Base-by-base conservation (phyloP, 2,329 filamentous ascomycete genomes). In the Colletotrichum destructivum region DNA sequence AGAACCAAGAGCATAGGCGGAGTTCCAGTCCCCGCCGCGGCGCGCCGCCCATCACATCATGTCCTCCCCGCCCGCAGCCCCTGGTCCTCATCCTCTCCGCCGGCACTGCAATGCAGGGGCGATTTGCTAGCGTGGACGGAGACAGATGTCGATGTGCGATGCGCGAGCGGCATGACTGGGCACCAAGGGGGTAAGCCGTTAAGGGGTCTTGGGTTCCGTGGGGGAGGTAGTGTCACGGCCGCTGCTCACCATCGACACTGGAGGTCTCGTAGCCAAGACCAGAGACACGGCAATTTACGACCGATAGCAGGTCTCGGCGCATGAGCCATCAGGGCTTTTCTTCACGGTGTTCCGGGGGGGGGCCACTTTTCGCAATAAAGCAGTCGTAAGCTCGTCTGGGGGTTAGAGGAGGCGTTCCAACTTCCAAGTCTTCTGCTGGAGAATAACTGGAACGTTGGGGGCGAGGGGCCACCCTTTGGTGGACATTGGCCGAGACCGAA, bases 281-380 rank as follows among this genome's bases (percentile, higher is more conserved):
- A 38, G 38, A 31, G 56, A 23, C 40, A 46, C 64, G 69, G 69
- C 64, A 71, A 40, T 16, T 11, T 46, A 38, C 57, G 52, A 59
- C 69, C 69, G 69, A 69, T n/a, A 18, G 52, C 40, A 69, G 26
- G 51, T 69, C 69, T 71, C 69, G 64, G 65, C 69, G 69, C 69
- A 71, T 71, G 59, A 69, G 51, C 23, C 15, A 40, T 46, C n/a
- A 38, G 56, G 31, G 35, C 44, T 40, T 6, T 38, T 38, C 26
- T 1, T 38, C 52, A 12, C 31, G 11, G 52, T 38, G 31, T n/a
- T 55, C 52, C 26, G 31, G 9, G 31, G 12, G 9, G 21, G 23
- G 15, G 15, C 62, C 62, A 56, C 67, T 70, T 42, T 70, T 49
- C 49, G 35, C 42, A 16, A 49, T 42, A 44, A 31, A 67, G 68